A percentile compares a stretch with the other conserved stretches of the same genome.
Evolutionary conservation across 768 basidiomycete species (phyloP).

Genomic region (Boletus patriciae): DNA sequence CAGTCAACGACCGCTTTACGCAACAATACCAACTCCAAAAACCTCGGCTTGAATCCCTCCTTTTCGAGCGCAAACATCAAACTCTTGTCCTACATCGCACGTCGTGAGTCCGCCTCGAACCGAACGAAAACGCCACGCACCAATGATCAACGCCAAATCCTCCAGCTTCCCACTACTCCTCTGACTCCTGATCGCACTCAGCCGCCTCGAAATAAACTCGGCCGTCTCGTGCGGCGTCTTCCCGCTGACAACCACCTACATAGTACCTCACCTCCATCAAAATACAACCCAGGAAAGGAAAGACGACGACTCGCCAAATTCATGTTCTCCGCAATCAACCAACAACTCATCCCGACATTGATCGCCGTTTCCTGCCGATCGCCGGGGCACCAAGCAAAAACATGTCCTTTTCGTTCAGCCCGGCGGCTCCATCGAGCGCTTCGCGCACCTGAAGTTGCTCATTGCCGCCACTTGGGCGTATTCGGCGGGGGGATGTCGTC

Average conservation of each 20-base stretch:
- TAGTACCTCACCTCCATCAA: too few species aligned
- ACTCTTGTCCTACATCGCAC: constrained; percentile 84
- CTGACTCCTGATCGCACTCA: constrained; percentile 92
- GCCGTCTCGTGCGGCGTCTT: constrained; percentile 76
- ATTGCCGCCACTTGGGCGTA: constrained; percentile 92
- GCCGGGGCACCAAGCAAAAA: constrained; percentile 96
- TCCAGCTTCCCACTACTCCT: constrained; percentile 87
- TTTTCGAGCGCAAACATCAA: constrained; percentile 91
- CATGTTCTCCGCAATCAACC: constrained; percentile 92
- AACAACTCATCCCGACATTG: constrained; percentile 97
- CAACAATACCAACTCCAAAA: constrained; percentile 94
- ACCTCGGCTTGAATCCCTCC: constrained; percentile 72
- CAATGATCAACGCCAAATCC: constrained; percentile 92
- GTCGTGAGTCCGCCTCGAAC: neutral
- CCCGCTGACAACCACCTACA: constrained; percentile 88
- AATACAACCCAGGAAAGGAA: too few species aligned
- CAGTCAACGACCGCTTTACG: constrained; percentile 99
- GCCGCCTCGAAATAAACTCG: constrained; percentile 83
- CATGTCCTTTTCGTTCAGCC: constrained; percentile 92
- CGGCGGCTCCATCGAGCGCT: constrained; percentile 90
- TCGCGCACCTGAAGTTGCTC: constrained; percentile 90
- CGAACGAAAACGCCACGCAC: constrained; percentile 48
- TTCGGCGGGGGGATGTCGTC: constrained; percentile 88
- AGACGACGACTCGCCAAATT: constrained; percentile 48
- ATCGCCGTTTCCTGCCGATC: constrained; percentile 99